phyloP scores from a whole-genome alignment of 768 basidiomycete genomes.

The Tubosaeta sp. region DNA sequence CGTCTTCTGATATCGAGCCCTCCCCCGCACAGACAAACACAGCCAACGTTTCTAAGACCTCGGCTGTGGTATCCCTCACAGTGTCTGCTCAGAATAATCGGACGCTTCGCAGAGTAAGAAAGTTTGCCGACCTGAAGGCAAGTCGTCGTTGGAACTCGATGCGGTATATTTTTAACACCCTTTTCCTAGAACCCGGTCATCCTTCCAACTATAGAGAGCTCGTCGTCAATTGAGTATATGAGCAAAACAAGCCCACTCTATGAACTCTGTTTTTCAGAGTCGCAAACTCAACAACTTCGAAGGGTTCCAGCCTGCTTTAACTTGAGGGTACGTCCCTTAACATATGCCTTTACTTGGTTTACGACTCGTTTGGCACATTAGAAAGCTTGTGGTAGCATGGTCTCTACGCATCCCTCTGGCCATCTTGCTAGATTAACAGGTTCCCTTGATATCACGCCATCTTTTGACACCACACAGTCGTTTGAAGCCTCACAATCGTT shows the following conservation, averaged over 20 bases:
- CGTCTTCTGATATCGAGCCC: not conserved
- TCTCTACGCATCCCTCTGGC: not conserved
- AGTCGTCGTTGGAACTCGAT: no score
- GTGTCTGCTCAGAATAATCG: not conserved
- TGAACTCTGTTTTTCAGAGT: no score
- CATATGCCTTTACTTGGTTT: no score
- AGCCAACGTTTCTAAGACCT: not conserved
- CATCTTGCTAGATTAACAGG: not conserved
- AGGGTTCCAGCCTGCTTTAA: slow-evolving; percentile 3
- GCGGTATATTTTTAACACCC: no score
- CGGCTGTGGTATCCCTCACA: not conserved
- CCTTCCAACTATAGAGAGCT: not conserved
- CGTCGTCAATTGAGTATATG: no score
- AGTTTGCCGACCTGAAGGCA: slow-evolving; percentile 1
- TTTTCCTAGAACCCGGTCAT: slow-evolving; percentile 2
- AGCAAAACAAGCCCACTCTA: not conserved
- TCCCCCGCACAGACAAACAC: not conserved
- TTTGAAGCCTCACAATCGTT: no score
- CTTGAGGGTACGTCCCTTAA: slow-evolving; percentile 1
- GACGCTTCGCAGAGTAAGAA: slow-evolving; percentile 1
- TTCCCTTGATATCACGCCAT: not conserved
- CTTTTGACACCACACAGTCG: not conserved
- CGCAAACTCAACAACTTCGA: not conserved
- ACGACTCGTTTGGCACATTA: not conserved
- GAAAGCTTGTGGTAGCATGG: not conserved